Conservation (phyloP, 768 basidiomycete species). For the Coprinopsis marcescibilis region DNA sequence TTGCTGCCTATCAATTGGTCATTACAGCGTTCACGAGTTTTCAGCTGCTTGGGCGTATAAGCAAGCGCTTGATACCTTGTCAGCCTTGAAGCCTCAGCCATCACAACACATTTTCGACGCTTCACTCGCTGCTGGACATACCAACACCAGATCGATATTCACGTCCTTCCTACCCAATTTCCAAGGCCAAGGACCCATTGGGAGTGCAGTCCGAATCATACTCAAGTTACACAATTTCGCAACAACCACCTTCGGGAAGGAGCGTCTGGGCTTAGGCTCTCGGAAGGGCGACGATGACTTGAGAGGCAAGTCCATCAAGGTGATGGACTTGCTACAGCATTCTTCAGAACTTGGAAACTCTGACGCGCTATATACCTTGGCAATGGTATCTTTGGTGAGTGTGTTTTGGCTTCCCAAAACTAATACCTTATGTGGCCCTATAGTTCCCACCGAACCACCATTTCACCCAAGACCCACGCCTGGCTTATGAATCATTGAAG, state of each 20-base stretch:
- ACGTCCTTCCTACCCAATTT: slow-evolving; percentile 63
- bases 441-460: slow-evolving; percentile 73
- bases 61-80: slow-evolving; percentile 64
- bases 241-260: slow-evolving; percentile 37
- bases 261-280: slow-evolving; percentile 32
- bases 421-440: not conserved
- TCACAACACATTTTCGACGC: slow-evolving; percentile 53
- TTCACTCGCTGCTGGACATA: slow-evolving; percentile 34
- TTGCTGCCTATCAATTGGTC: slow-evolving; percentile 1
- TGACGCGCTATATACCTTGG: slow-evolving; percentile 68
- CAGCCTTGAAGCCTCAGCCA: slow-evolving; percentile 57
- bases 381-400: slow-evolving; percentile 61
- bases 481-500: slow-evolving; percentile 59
- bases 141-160: slow-evolving; percentile 47
- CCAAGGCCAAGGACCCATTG: slow-evolving; percentile 75
- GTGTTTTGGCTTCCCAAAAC: not conserved
- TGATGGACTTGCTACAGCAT: slow-evolving; percentile 73
- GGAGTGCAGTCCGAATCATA: slow-evolving; percentile 60
- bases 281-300: slow-evolving; percentile 63
- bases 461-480: slow-evolving; percentile 53
- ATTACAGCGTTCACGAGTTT: slow-evolving; percentile 1
- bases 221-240: slow-evolving; percentile 60
- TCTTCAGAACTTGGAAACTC: slow-evolving; percentile 72
- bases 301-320: slow-evolving; percentile 70
- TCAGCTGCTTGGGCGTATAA: slow-evolving; percentile 70